These are phyloP conservation scores for Euptelea pleiosperma DNA, from an alignment of 164 flowering plant species.

Conservation along the genomic window DNA sequence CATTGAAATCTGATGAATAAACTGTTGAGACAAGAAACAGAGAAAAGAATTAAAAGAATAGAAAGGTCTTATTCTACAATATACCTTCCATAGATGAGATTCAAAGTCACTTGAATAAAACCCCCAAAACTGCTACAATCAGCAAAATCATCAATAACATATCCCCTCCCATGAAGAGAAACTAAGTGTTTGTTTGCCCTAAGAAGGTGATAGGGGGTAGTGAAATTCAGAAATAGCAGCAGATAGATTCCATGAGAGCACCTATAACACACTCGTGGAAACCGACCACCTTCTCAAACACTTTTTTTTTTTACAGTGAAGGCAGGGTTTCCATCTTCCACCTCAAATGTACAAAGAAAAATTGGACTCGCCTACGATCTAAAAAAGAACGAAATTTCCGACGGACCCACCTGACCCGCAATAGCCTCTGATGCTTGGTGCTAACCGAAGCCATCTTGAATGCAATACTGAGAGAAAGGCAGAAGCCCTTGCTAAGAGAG, in stretches of 20 bases:
- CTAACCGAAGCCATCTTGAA: neutral
- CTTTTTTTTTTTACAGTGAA: conserved; percentile 23
- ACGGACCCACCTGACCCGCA: neutral
- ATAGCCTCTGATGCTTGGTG: conserved; percentile 1
- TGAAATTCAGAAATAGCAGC: neutral
- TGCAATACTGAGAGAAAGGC: neutral
- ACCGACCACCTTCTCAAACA: conserved; percentile 13
- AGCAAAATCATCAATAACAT: neutral
- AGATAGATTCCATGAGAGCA: conserved; percentile 4
- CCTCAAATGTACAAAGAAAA: conserved; percentile 24
- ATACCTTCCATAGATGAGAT: neutral
- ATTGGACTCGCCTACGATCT: conserved; percentile 14
- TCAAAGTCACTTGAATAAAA: neutral
- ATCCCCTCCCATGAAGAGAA: neutral
- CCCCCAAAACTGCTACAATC: neutral
- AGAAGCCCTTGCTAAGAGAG: neutral
- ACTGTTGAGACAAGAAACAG: too few relatives aligned
- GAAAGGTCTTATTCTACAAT: neutral
- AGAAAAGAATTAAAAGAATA: neutral
- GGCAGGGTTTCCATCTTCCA: conserved; percentile 21
- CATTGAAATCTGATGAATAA: too few relatives aligned
- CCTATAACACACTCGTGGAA: neutral
- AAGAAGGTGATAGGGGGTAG: neutral
- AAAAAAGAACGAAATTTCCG: conserved; percentile 2
- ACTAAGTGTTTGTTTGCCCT: neutral